Evolutionary conservation across 2,329 filamentous ascomycete species (phyloP).

Genomic region (Ceratocystis papillata): DNA sequence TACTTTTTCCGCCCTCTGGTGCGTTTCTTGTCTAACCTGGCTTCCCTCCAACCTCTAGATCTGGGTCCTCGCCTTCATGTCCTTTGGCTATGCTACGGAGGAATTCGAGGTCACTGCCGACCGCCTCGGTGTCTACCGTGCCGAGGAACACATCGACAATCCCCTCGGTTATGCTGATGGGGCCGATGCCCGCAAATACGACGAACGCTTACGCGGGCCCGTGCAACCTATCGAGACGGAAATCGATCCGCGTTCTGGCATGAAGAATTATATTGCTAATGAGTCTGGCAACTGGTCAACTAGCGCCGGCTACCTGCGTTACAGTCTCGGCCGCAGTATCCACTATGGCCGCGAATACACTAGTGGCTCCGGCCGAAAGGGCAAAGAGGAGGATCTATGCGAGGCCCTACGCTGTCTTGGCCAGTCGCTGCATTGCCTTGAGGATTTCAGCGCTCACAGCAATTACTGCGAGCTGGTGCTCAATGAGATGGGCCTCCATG

Average conservation of each 20-base stretch:
- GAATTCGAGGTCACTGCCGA: conserved; percentile 73
- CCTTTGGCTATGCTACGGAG: conserved; percentile 56
- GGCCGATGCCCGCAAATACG: conserved; percentile 67
- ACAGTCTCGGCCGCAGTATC: conserved; percentile 61
- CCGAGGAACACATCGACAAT: conserved; percentile 61
- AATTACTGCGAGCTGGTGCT: conserved; percentile 74
- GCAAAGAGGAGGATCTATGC: conserved; percentile 65
- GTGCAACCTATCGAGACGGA: conserved; percentile 61
- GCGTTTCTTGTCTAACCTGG: not conserved
- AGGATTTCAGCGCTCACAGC: conserved; percentile 71
- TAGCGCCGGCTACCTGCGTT: conserved; percentile 72
- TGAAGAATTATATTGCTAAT: conserved; percentile 99
- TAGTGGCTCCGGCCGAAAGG: conserved; percentile 44
- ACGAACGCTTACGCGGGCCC: conserved; percentile 69
- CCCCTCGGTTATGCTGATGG: conserved; percentile 71
- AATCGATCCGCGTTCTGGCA: conserved; percentile 67
- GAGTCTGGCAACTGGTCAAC: conserved; percentile 81
- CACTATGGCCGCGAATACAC: conserved; percentile 69
- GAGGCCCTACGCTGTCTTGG: conserved; percentile 68
- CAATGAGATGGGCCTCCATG: conserved; percentile 56
- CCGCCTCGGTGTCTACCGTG: conserved; percentile 63
- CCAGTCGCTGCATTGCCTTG: conserved; percentile 65
- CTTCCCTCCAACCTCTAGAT: conserved; percentile 14
- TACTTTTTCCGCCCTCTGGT: not conserved
- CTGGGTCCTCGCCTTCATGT: conserved; percentile 61